Conservation (phyloP, 2,329 filamentous ascomycete genomes). For the Aspergillus thermomutatus region DNA sequence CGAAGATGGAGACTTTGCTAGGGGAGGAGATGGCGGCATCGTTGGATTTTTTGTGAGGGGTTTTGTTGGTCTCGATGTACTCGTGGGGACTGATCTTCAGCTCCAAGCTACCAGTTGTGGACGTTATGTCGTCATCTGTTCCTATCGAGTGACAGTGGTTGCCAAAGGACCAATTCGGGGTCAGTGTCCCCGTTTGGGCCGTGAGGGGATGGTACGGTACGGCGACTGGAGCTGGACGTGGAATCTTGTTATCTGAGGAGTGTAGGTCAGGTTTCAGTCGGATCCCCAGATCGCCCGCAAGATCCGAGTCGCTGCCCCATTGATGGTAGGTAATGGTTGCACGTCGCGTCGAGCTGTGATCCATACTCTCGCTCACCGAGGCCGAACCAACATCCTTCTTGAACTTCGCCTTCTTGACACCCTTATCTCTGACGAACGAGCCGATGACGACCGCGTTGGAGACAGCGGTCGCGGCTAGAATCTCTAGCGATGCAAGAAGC, state of each 20-base stretch:
- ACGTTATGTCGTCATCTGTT: constrained; percentile 28
- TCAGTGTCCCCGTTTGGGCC: constrained; percentile 25
- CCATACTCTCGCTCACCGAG: constrained; percentile 49
- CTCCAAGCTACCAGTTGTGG: constrained; percentile 30
- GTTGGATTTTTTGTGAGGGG: constrained; percentile 30
- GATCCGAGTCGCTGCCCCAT: constrained; percentile 88
- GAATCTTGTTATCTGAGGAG: constrained; percentile 28
- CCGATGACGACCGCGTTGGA: constrained; percentile 88
- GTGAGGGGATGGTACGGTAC: constrained; percentile 26
- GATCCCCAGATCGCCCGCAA: constrained; percentile 76
- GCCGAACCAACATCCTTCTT: constrained; percentile 44
- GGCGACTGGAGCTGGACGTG: constrained; percentile 39
- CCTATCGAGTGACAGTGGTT: constrained; percentile 12
- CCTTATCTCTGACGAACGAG: constrained; percentile 86
- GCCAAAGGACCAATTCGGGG: constrained; percentile 33
- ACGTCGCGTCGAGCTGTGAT: constrained; percentile 36
- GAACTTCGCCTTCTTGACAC: constrained; percentile 85
- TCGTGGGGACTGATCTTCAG: constrained; percentile 33
- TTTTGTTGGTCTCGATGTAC: constrained; percentile 30
- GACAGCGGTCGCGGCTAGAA: constrained; percentile 80
- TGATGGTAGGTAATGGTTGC: constrained; percentile 64
- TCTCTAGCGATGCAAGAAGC: constrained; percentile 82
- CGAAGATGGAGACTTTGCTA: constrained; percentile 73
- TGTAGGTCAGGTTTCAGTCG: constrained; percentile 55
- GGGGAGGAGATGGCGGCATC: constrained; percentile 45